Evolutionary conservation across 106 monocot genomes (phyloP).

Genomic region (Apostasia shenzhenica): DNA sequence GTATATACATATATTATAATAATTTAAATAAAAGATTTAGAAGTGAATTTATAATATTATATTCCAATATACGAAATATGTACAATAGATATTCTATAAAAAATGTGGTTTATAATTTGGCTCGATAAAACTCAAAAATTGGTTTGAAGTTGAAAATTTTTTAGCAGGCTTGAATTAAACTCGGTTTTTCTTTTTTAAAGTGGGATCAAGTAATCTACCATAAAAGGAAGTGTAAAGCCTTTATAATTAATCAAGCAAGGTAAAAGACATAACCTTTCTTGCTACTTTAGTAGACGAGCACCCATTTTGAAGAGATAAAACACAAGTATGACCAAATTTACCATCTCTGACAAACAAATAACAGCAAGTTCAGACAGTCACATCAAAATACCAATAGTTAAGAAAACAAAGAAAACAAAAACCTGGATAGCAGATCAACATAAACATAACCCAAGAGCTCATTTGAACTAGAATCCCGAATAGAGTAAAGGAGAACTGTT

Average conservation of each 20-base stretch:
- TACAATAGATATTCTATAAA: no score
- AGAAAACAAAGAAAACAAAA: constrained; percentile 14
- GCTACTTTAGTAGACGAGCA: constrained; percentile 57
- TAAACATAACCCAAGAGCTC: constrained; percentile 93
- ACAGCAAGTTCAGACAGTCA: background rate
- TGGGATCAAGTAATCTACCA: no score
- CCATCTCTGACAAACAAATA: constrained; percentile 49
- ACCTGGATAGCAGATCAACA: constrained; percentile 87
- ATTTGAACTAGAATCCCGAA: constrained; percentile 51
- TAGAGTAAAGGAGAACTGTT: constrained; percentile 64
- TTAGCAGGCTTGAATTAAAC: no score
- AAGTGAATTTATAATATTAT: no score
- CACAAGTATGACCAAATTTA: constrained; percentile 86
- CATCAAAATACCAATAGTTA: background rate
- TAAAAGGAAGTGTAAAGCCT: no score
- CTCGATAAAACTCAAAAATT: no score
- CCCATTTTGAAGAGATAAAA: constrained; percentile 91
- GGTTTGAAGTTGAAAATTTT: no score
- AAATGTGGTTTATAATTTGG: no score
- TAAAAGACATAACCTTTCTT: constrained; percentile 43
- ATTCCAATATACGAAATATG: no score
- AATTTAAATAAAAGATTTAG: no score
- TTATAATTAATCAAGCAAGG: background rate
- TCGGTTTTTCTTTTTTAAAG: no score
- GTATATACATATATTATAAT: no score